Conservation (phyloP, 1,284 basidiomycete genomes). For the Boletellus deceptivus region DNA sequence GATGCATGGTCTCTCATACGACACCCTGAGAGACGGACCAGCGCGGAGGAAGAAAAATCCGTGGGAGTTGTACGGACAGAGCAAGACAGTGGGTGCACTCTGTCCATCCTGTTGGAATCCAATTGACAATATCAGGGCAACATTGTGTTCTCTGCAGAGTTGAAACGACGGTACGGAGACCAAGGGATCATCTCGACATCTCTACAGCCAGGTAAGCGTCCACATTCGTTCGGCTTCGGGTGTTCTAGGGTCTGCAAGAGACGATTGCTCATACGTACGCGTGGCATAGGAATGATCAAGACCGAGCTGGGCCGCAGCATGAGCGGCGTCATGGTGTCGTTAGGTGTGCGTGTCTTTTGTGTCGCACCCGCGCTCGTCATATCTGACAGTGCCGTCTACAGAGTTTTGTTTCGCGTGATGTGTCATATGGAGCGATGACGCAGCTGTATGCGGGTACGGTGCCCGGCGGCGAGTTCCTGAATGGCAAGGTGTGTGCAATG, state of each 20-base stretch:
- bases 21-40: too few relatives aligned
- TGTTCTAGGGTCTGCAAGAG: not conserved
- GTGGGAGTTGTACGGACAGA: too few relatives aligned
- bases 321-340: not conserved
- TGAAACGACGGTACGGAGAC: slow-evolving; percentile 35
- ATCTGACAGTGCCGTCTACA: not conserved
- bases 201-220: slow-evolving; percentile 30
- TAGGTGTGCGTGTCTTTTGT: not conserved
- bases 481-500: slow-evolving; percentile 42
- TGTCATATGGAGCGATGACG: slow-evolving; percentile 47
- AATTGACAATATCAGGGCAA: slow-evolving; percentile 23
- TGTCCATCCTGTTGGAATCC: not conserved
- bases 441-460: slow-evolving; percentile 53
- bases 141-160: slow-evolving; percentile 33
- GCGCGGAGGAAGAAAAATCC: too few relatives aligned
- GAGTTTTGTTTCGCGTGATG: slow-evolving; percentile 20
- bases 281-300: slow-evolving; percentile 17
- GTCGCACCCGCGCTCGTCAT: not conserved
- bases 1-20: too few relatives aligned
- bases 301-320: slow-evolving; percentile 30
- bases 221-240: too few relatives aligned
- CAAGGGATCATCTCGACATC: slow-evolving; percentile 37
- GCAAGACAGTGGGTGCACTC: too few relatives aligned
- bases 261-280: not conserved
- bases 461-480: slow-evolving; percentile 40